Percentiles rank a stretch among this genome's conserved stretches.
phyloP scores from a whole-genome alignment of 1,139 yeast genomes.

The Schizosaccharomyces versatilis region DNA sequence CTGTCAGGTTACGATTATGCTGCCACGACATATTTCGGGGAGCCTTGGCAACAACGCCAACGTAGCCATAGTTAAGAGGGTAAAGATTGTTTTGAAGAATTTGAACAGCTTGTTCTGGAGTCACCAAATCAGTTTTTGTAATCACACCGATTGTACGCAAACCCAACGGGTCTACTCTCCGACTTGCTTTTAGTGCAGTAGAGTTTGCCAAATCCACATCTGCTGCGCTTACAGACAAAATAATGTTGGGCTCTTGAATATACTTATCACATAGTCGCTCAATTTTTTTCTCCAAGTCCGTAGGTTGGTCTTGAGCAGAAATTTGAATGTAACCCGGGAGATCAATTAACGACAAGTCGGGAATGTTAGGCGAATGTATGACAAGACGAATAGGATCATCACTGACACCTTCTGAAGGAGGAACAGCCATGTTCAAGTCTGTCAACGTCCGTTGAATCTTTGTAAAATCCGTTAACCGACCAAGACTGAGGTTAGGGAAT shows the following conservation, averaged over 20 bases:
- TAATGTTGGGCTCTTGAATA: conserved; percentile 76
- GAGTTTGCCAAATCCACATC: conserved; percentile 95
- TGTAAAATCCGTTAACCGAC: conserved; percentile 60
- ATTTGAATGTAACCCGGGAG: conserved; percentile 94
- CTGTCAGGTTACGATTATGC: conserved; percentile 15
- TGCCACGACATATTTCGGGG: conserved; percentile 22
- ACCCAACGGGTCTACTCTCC: conserved; percentile 78
- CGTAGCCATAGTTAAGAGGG: conserved; percentile 88
- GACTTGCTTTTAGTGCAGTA: conserved; percentile 80
- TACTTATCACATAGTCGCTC: conserved; percentile 62
- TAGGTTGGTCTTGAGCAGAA: conserved; percentile 90
- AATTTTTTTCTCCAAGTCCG: conserved; percentile 57
- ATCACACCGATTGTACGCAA: conserved; percentile 90
- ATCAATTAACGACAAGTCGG: conserved; percentile 84
- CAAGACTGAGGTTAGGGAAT: conserved; percentile 72
- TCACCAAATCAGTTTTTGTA: conserved; percentile 78
- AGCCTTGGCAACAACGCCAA: conserved; percentile 77
- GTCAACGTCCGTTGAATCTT: conserved; percentile 68
- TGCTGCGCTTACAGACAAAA: conserved; percentile 88
- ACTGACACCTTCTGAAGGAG: conserved; percentile 61
- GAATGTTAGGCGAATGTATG: conserved; percentile 75
- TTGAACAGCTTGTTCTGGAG: conserved; percentile 45
- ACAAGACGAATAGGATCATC: conserved; percentile 82
- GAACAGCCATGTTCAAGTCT: conserved; percentile 83
- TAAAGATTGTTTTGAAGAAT: conserved; percentile 58